phyloP scores from a whole-genome alignment of 345 rosid species.

The Gynandropsis gynandra region DNA sequence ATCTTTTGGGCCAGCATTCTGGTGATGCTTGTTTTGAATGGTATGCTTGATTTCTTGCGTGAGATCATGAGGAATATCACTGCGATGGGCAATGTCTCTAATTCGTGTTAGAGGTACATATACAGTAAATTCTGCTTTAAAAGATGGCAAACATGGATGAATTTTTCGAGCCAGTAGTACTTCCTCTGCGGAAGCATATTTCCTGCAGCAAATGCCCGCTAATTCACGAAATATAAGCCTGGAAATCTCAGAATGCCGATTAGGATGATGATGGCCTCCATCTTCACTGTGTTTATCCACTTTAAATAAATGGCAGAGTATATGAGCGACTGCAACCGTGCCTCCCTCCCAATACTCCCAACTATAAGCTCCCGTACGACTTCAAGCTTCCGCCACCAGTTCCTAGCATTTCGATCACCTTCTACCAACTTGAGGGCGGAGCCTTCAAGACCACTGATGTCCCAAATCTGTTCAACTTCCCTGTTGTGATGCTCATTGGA shows the following conservation, averaged over 20 bases:
- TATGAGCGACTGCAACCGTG: too few relatives aligned
- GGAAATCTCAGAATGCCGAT: constrained; percentile 95
- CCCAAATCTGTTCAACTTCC: constrained; percentile 63
- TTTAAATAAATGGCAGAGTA: too few relatives aligned
- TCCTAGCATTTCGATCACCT: too few relatives aligned
- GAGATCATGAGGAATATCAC: too few relatives aligned
- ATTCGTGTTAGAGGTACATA: constrained; percentile 96
- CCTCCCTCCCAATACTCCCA: too few relatives aligned
- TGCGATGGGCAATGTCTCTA: constrained; percentile 94
- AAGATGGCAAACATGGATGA: constrained; percentile 95
- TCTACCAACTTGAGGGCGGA: too few relatives aligned
- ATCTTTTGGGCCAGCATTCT: constrained; percentile 98
- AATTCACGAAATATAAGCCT: constrained; percentile 82
- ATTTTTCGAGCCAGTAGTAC: constrained; percentile 88
- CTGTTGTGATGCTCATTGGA: constrained; percentile 69
- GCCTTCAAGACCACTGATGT: constrained; percentile 66
- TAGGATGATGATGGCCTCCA: constrained; percentile 97
- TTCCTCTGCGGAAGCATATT: constrained; percentile 61
- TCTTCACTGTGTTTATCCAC: constrained; percentile 99
- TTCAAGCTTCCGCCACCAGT: too few relatives aligned
- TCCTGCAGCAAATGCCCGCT: constrained; percentile 54
- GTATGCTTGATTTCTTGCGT: too few relatives aligned
- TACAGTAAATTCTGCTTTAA: constrained; percentile 96
- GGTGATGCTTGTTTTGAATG: too few relatives aligned
- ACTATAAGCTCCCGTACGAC: too few relatives aligned